A percentile compares a stretch with the other conserved stretches of the same genome.
phyloP scores from a whole-genome alignment of 2,329 filamentous ascomycete species.

The Calcarisporium arbuscula region DNA sequence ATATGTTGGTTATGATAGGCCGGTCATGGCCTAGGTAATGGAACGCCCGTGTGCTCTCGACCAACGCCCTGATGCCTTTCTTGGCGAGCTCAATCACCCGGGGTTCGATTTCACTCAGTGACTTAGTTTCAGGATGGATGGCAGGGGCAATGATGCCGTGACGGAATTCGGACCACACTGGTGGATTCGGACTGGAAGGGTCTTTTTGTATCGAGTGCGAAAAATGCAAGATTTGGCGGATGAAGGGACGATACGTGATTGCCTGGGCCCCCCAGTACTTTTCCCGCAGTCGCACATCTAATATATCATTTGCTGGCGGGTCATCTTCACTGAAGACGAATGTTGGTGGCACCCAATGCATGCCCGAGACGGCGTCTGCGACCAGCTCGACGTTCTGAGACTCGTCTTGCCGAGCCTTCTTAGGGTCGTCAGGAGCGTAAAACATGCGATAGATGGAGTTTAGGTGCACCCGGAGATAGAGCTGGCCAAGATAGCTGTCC shows the following conservation, averaged over 20 bases:
- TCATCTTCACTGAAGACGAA: conserved; percentile 61
- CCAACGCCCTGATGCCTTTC: conserved; percentile 65
- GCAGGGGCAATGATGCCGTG: conserved; percentile 29
- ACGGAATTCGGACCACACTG: conserved; percentile 26
- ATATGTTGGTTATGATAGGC: conserved; percentile 88
- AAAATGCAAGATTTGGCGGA: conserved; percentile 50
- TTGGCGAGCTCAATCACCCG: conserved; percentile 49
- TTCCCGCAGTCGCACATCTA: conserved; percentile 75
- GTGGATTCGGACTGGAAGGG: conserved; percentile 26
- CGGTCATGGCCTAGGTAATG: conserved; percentile 56
- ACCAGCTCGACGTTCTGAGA: conserved; percentile 40
- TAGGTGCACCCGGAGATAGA: conserved; percentile 58
- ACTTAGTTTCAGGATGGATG: conserved; percentile 30
- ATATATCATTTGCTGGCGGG: conserved; percentile 66
- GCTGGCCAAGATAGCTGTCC: conserved; percentile 55
- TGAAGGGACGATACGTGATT: conserved; percentile 78
- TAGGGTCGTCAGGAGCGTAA: conserved; percentile 39
- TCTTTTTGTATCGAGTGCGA: conserved; percentile 30
- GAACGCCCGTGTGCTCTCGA: conserved; percentile 82
- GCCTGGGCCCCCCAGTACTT: conserved; percentile 94
- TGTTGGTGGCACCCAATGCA: conserved; percentile 40
- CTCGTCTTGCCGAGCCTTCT: conserved; percentile 18
- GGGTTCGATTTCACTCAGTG: conserved; percentile 32
- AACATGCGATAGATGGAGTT: conserved; percentile 56
- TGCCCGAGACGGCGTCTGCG: conserved; percentile 34